Base-by-base conservation (phyloP, 1,284 basidiomycete genomes). In the Schizophyllum commune region DNA sequence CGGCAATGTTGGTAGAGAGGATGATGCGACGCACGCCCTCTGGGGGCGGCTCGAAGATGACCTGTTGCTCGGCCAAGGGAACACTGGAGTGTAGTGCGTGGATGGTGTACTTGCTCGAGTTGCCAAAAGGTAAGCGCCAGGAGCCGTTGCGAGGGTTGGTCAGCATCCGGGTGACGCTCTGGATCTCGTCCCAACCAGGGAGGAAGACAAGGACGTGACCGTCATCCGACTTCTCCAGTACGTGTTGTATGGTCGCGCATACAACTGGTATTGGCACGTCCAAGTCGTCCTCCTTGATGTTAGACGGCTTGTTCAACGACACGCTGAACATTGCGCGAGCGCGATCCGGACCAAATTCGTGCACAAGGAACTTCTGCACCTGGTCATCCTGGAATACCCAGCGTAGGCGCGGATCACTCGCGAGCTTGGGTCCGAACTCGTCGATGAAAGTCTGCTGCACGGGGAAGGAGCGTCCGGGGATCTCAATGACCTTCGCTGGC, bases 1-100 rank as follows among this genome's bases (percentile, higher is more conserved):
- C 96, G 13, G 96, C 96, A 63, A 98, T 96, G 74, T 98, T 98
- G 56, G 96, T 98, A 2, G 96, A 85, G 52, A 98, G 80, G 66
- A 98, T 96, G 70, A 98, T 81, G 19, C 94, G 85, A 63, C 96
- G 87, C 20, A 95, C 82, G 19, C 93, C 92, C 2, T 72, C 66
- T 0, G 85, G 80, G 15, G 93, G 88, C 4, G 92, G 89, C 20
- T 89, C 87, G 72, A 98, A 98, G 61, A 98, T 91, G 62, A 86
- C 82, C 71, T 95, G 92, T 71, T 98, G 96, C 68, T 98, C 95
- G 1, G 84, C 83, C 13, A 96, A 82, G 7, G 96, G 95, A 62
- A 98, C 88, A 27, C 89, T 86, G 11, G 96, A 98, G 73, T 98
- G 96, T 11, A 98, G 78, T 58, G 96, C 79, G 70, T 98, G 94